Evolutionary conservation across 2,329 filamentous ascomycete species (phyloP), one percentile per base, ranked within the genome.

Genomic region (Akanthomyces lecanii): DNA sequence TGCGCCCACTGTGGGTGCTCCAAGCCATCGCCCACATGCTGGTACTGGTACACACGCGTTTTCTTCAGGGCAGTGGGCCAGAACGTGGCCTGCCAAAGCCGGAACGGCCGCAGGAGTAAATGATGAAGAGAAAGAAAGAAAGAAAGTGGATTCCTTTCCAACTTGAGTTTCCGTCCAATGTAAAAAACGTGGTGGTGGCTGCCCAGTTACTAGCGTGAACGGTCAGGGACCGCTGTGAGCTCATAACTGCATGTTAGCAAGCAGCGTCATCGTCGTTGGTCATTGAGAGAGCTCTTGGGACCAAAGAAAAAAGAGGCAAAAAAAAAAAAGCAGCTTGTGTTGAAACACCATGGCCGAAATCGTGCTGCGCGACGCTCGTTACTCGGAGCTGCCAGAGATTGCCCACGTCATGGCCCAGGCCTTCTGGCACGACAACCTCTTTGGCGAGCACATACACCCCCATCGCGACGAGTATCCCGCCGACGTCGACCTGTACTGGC

Each of bases 371-470:
- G 63, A 67, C 40, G 66, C 67, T 11, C 56, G 57, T 45, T 69
- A 65, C 60, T 44, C 61, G 23, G 72, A 74, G 33, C 68, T 74
- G 1, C 66, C 68, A 0, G 67, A 66, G 42, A 69, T 75, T 53
- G 70, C 73, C 11, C 66, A 69, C 65, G 63, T 73, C 11, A 64
- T 71, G 60, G 69, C 75, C 5, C 64, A 65, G 18, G 73, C 74
- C 0, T 77, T 77, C 59, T 69, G 69, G 66, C 67, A 75, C 7
- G 74, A 77, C 33, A 69, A 69, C 12, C 53, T 77, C 7, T 74
- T 74, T 40, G 74, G 73, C 23, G 64, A 70, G 2, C 63, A 74
- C 23, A 73, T 76, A 28, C 72, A 76, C 55, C 75, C 75, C 4
- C 66, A 72, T 60, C 74, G 75, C 23, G 61, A 69, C 5, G 55